phyloP scores from a whole-genome alignment of 768 basidiomycete genomes.

The Kwoniella bestiolae region DNA sequence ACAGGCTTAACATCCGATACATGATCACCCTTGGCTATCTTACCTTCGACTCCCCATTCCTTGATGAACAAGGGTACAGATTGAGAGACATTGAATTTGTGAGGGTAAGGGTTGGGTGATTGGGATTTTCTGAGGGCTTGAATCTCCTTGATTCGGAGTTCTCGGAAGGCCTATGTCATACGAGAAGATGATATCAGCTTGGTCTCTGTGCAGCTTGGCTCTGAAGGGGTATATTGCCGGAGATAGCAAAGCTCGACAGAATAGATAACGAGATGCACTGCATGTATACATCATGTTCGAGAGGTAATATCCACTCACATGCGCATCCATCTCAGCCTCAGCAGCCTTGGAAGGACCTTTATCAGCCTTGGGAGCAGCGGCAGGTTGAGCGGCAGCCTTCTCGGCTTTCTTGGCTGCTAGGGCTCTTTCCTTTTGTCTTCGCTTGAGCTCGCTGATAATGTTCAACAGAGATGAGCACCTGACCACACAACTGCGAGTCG shows the following conservation, averaged over 20 bases:
- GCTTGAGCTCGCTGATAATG: conserved; percentile 80
- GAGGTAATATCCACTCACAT: conserved; percentile 65
- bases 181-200: not conserved
- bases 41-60: conserved; percentile 73
- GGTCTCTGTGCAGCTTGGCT: not conserved
- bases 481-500: conserved; percentile 38
- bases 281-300: no score
- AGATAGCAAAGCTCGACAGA: no score
- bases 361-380: conserved; percentile 50
- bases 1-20: conserved; percentile 61
- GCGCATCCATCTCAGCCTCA: conserved; percentile 87
- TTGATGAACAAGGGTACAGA: conserved; percentile 76
- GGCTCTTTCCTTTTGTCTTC: conserved; percentile 80
- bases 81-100: conserved; percentile 91
- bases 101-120: conserved; percentile 92
- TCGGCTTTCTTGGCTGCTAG: conserved; percentile 74
- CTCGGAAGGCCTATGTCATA: conserved; percentile 84
- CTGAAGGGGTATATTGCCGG: no score
- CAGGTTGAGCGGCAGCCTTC: conserved; percentile 62
- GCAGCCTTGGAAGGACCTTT: conserved; percentile 57
- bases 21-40: conserved; percentile 70
- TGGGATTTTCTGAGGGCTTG: conserved; percentile 80
- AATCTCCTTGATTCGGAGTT: conserved; percentile 86
- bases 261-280: no score
- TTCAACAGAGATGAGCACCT: conserved; percentile 29